Evolutionary conservation across 2,329 filamentous ascomycete species (phyloP), one percentile per base, ranked within the genome.

Genomic region (Arthrobotrys iridis): DNA sequence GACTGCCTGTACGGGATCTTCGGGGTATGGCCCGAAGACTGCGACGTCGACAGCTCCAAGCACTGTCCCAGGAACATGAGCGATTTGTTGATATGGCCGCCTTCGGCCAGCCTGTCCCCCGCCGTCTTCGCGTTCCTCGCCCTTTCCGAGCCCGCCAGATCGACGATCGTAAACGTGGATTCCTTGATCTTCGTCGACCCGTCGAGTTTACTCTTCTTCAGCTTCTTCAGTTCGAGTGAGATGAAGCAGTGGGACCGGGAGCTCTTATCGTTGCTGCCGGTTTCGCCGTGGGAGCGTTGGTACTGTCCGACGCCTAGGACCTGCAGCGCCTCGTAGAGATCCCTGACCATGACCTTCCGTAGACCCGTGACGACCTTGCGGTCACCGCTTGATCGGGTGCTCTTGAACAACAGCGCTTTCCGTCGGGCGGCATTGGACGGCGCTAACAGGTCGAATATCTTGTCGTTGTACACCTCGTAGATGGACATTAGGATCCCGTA

Each of bases 401-500:
- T 89, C 82, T 97, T 99, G 87, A 97, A 99, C 0, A 97, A 85
- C 1, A 99, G 84, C 0, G 92, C 89, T 26, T 93, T 88, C n/a
- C 95, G 89, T 26, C 78, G 72, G 0, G 58, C 89, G 86, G 77
- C 86, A 85, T 71, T 76, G 4, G 60, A 63, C 3, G 76, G 65
- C 0, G 90, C 91, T 0, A 99, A 85, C 0, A 99, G 88, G 80
- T 99, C 95, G 81, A 96, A 98, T 78, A 99, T 98, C 35, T 93
- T 90, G 83, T 99, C 94, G 80, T 99, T 99, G 84, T 99, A 97
- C 0, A 99, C 94, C 82, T 99, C 95, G 82, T 98, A 98, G 93
- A 99, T 99, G 63, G 93, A 97, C 20, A 99, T 86, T 8, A 99
- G 85, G 63, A 99, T 89, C 3, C 91, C 90, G 79, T 97, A 97